phyloP scores from a whole-genome alignment of 2,329 filamentous ascomycete species.

The Hypocreales sp. region DNA sequence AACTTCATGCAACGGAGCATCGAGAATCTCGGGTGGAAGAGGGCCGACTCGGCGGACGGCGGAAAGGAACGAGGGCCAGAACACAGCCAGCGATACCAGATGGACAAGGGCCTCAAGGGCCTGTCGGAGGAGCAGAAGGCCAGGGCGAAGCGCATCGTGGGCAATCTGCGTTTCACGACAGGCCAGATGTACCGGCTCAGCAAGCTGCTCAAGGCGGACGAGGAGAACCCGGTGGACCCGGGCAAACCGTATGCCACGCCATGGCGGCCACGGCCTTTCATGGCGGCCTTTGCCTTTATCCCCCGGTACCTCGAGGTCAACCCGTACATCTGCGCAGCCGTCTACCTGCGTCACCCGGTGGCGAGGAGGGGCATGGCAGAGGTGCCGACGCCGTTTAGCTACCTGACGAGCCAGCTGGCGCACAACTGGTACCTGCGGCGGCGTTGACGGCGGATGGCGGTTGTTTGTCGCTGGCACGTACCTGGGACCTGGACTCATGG shows the following conservation, averaged over 20 bases:
- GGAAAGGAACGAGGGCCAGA: constrained; percentile 8
- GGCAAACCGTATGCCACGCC: constrained; percentile 80
- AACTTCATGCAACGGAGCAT: constrained; percentile 14
- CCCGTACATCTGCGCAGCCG: constrained; percentile 88
- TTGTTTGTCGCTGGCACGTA: too few relatives aligned
- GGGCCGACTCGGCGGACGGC: constrained; percentile 2
- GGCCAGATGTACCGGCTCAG: constrained; percentile 39
- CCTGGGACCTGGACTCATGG: too few relatives aligned
- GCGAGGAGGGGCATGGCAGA: constrained; percentile 67
- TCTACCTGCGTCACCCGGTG: constrained; percentile 89
- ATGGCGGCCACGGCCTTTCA: constrained; percentile 74
- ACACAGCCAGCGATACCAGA: too few relatives aligned
- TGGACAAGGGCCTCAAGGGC: constrained; percentile 19
- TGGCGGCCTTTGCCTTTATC: constrained; percentile 88
- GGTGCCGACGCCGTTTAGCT: constrained; percentile 68
- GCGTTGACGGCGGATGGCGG: constrained; percentile 34
- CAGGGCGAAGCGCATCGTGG: constrained; percentile 17
- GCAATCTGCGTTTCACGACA: constrained; percentile 19
- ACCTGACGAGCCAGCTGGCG: constrained; percentile 59
- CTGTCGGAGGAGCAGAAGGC: constrained; percentile 15
- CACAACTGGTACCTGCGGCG: constrained; percentile 91
- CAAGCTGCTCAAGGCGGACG: constrained; percentile 43
- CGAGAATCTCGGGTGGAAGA: constrained; percentile 11
- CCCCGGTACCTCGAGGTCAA: constrained; percentile 94
- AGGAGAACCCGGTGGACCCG: constrained; percentile 61